Percentiles rank a stretch among this genome's conserved stretches.
Conservation (phyloP, 2,329 filamentous ascomycete genomes). For the Aspergillus ochraceoroseus region DNA sequence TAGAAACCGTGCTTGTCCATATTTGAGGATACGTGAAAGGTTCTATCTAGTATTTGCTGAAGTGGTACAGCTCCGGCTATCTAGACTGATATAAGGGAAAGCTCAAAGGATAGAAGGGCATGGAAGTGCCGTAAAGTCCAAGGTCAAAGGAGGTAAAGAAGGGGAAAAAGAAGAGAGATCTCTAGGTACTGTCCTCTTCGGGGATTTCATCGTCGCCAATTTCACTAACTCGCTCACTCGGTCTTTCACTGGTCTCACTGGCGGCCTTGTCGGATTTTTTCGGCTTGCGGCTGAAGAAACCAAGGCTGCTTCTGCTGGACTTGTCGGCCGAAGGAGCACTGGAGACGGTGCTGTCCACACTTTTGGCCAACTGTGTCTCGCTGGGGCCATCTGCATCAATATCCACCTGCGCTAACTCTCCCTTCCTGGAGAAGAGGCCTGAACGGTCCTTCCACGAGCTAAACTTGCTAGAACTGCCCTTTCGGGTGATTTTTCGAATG, state of each 20-base stretch:
- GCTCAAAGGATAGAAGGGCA: no score
- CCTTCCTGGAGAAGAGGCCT: conserved; percentile 46
- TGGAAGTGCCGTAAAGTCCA: no score
- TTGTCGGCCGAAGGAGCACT: conserved; percentile 43
- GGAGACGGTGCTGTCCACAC: conserved; percentile 40
- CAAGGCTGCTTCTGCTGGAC: conserved; percentile 42
- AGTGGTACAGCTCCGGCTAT: no score
- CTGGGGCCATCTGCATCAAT: conserved; percentile 42
- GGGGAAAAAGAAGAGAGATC: background rate
- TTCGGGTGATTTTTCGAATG: conserved; percentile 50
- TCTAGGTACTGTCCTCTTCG: conserved; percentile 27
- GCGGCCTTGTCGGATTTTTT: conserved; percentile 41
- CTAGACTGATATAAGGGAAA: no score
- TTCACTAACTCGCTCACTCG: conserved; percentile 44
- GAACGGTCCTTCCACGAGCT: conserved; percentile 50
- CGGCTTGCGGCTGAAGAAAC: conserved; percentile 47
- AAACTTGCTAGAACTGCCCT: conserved; percentile 49
- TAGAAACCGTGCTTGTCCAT: no score
- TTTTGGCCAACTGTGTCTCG: conserved; percentile 43
- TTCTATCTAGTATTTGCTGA: no score
- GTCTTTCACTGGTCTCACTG: conserved; percentile 43
- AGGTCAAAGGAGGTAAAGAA: background rate
- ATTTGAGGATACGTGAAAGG: no score
- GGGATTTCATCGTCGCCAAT: conserved; percentile 41
- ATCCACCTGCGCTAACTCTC: conserved; percentile 42